A percentile compares a stretch with the other conserved stretches of the same genome.
These are phyloP conservation scores for Pelagophyceae sp. DNA, from an alignment of 352 stramenopile species.

Conservation along the genomic window DNA sequence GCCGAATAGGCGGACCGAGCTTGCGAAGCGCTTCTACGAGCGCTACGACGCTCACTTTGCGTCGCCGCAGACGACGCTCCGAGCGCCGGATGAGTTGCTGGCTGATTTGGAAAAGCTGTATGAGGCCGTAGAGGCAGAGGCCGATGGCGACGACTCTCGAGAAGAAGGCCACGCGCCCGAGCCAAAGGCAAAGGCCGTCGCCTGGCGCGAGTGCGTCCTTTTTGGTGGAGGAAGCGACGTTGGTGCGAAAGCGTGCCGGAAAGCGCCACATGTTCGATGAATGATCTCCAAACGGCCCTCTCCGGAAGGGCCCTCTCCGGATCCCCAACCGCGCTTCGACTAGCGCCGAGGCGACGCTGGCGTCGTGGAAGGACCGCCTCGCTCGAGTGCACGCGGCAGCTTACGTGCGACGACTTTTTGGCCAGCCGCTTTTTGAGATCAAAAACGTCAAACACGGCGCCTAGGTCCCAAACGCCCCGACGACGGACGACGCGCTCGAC, in stretches of 20 bases:
- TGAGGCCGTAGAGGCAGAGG: neutral
- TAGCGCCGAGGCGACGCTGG: neutral
- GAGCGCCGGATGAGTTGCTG: neutral
- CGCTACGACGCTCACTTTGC: neutral
- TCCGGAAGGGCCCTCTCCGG: no score
- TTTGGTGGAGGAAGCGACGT: no score
- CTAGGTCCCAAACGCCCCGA: neutral
- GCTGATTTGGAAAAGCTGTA: neutral
- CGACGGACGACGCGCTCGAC: slow-evolving; percentile 9
- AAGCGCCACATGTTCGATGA: no score
- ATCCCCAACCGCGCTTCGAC: no score
- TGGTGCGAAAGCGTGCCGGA: no score
- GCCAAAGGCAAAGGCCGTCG: neutral
- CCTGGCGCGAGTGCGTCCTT: neutral
- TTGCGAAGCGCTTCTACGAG: neutral
- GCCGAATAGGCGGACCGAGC: no score
- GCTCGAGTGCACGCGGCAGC: neutral
- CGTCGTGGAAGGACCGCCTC: neutral
- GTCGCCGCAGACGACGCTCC: neutral
- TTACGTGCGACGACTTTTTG: no score
- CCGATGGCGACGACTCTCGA: neutral
- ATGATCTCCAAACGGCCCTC: no score
- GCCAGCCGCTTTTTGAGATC: no score
- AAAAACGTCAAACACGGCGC: no score
- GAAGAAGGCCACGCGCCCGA: no score